Evolutionary conservation across 163 green algal genomes (phyloP), one percentile per base, ranked within the genome.

Genomic region (Scenedesmus sp.): DNA sequence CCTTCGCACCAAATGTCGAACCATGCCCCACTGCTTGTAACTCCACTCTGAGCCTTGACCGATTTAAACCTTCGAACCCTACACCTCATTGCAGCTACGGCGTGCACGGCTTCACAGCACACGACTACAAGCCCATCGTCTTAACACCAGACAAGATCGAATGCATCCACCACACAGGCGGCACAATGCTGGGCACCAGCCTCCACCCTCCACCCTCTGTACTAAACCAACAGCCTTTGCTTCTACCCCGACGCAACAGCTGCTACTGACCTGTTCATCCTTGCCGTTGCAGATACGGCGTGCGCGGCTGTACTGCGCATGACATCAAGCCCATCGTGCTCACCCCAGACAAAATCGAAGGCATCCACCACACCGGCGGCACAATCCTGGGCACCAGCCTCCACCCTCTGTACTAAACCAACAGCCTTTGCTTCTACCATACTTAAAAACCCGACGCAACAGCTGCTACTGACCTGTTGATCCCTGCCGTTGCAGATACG

Each of bases 81-180:
- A 46, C 34, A 46, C 34, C 34, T 46, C 0, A 46, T 83, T 96
- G 57, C 18, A 91, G 89, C 16, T 99, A 99, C 89, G 98, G 98
- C 34, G 94, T 99, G 92, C 94, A 97, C 13, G 98, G 98, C 66
- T 99, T 99, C 94, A 97, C 98, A 77, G 96, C 97, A 87, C 93
- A 95, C 9, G 94, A 97, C 66, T 91, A 90, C 84, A 99, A 99
- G 93, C 97, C 96, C 3, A 95, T 99, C 55, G 94, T 96, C 13
- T 95, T 99, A 0, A 97, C 94, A 2, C 89, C 79, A 59, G 59
- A 94, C 8, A 87, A 93, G n/a, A 97, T 99, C 83, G 96, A 99
- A 15, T 97, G 97, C 93, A 99, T 99, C 87, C 98, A 99, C 91
- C 93, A 98, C 46, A 96, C 95, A 83, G 98, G 98, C 9, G 97